Base-by-base conservation (phyloP, 225 moss, liverwort and hornwort species). In the Marchantia paleacea region DNA sequence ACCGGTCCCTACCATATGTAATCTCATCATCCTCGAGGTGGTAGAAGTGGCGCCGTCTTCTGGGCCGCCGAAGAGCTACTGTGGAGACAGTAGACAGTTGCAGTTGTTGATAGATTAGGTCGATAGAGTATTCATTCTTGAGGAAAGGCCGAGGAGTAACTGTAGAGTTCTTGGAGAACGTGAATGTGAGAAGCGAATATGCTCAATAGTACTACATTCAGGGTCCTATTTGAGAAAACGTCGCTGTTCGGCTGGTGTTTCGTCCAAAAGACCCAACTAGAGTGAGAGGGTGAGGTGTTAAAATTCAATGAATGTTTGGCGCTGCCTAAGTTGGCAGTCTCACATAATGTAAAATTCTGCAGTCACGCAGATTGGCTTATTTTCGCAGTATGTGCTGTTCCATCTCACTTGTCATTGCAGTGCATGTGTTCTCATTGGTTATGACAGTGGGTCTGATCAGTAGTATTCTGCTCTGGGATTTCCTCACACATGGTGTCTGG, bases 261-360 rank as follows among this genome's bases (percentile, higher is more conserved):
- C 52, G 14, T 22, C 4, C 22, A 10, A 51, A 49, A 4, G 10
- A 22, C 72, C 24, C 72, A 52, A 24, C 50, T 51, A 52, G 72
- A 51, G 48, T 12, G 50, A 52, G 19, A 10, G 72, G n/a, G 50
- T 72, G 72, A 52, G 26, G 15, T 55, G 54, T 74, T 73, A 8
- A 28, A 28, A 29, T 16, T 12, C 50, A 20, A 25, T 5, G 12
- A 10, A 53, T n/a, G 24, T 73, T 53, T 53, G 49, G 48, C 57
- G 19, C 75, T 39, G 60, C 75, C 47, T 76, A 29, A 18, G 31
- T 76, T 22, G 75, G 58, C 60, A 58, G 58, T 39, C 54, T 60
- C 12, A 39, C 30, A 31, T 60, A 76, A 76, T 76, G 58, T 60
- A 57, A 76, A 76, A 25, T 55, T 22, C 31, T 60, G 31, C 75